Evolutionary conservation across 2,329 filamentous ascomycete genomes (phyloP).

Genomic region (Tolypocladium tropicale): DNA sequence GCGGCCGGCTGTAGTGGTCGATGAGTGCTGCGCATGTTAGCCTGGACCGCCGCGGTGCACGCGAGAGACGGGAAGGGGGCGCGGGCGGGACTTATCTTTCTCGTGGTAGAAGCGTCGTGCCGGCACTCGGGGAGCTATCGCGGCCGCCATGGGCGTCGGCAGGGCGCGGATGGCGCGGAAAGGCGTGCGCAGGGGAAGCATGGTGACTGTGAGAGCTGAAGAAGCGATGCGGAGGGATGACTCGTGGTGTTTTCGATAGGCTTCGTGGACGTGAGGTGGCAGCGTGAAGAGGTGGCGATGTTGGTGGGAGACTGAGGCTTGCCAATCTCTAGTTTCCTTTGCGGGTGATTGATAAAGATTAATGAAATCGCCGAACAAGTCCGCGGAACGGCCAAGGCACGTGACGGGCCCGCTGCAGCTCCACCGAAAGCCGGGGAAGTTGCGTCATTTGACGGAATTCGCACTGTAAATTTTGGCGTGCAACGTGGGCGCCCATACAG

Average conservation of each 20-base stretch:
- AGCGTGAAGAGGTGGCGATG: background rate
- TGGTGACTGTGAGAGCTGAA: background rate
- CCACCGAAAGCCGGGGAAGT: background rate
- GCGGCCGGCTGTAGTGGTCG: conserved; percentile 41
- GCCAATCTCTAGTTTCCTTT: background rate
- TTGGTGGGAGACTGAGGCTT: background rate
- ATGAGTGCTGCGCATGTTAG: conserved; percentile 18
- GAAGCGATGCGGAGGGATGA: background rate
- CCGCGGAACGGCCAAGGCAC: background rate
- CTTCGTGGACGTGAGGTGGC: background rate
- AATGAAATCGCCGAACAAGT: background rate
- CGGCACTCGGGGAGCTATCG: conserved; percentile 17
- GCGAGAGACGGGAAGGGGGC: background rate
- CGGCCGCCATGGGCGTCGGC: conserved; percentile 6
- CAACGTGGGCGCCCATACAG: background rate
- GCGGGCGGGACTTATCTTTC: conserved; percentile 29
- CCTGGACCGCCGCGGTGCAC: background rate
- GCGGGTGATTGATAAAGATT: conserved; percentile 3
- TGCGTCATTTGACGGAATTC: background rate
- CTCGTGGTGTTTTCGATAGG: background rate
- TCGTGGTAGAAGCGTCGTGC: conserved; percentile 36
- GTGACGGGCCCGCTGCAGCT: background rate
- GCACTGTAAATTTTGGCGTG: background rate
- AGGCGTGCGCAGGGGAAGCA: conserved; percentile 9
- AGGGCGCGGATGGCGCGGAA: conserved; percentile 7